Evolutionary conservation across 768 basidiomycete species (phyloP).

Genomic region (Lactarius tabidus): DNA sequence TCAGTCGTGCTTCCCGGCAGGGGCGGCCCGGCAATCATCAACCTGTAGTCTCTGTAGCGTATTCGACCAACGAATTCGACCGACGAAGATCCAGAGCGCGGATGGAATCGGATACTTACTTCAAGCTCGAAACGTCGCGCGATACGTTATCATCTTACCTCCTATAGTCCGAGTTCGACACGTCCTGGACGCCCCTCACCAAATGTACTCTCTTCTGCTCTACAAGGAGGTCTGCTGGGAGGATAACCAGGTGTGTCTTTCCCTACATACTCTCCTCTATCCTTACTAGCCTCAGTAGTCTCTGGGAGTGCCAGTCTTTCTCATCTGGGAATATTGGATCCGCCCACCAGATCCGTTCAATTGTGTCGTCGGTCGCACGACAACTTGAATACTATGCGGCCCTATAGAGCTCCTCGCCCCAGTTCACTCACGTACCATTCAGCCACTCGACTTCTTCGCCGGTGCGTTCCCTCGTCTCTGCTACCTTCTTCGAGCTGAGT

Average conservation of each 20-base stretch:
- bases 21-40: no score
- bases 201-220: slow-evolving; percentile 75
- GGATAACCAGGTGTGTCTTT: slow-evolving; percentile 45
- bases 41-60: no score
- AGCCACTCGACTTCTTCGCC: slow-evolving; percentile 80
- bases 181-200: slow-evolving; percentile 66
- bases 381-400: slow-evolving; percentile 73
- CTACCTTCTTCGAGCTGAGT: slow-evolving; percentile 41
- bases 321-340: slow-evolving; percentile 98
- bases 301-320: slow-evolving; percentile 79
- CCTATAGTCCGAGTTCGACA: slow-evolving; percentile 61
- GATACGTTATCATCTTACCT: slow-evolving; percentile 94
- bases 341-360: slow-evolving; percentile 88
- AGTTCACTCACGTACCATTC: slow-evolving; percentile 46
- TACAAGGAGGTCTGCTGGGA: slow-evolving; percentile 93
- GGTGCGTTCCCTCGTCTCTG: slow-evolving; percentile 44
- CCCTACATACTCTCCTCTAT: slow-evolving; percentile 5
- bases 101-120: no score
- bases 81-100: no score
- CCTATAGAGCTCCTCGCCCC: slow-evolving; percentile 51
- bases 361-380: slow-evolving; percentile 84
- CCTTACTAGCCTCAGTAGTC: slow-evolving; percentile 27
- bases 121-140: no score
- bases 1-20: no score
- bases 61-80: no score